Conservation (phyloP, 305 asterid species). For the Fraxinus velutina region DNA sequence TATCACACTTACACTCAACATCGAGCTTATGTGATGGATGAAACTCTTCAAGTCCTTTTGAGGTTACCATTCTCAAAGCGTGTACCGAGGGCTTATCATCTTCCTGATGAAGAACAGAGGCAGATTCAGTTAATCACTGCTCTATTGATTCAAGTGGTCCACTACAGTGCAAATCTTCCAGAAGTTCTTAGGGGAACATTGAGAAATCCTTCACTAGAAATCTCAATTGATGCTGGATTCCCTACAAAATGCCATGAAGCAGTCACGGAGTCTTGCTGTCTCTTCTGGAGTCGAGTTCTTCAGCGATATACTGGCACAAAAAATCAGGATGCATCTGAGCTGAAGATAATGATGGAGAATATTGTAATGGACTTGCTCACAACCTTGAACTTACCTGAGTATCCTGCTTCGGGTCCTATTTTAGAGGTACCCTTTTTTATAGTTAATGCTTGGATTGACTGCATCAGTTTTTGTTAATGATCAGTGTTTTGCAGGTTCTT, state of each 20-base stretch:
- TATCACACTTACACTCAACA: conserved; percentile 71
- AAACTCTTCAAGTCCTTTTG: conserved; percentile 79
- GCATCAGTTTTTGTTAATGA: conserved; percentile 31
- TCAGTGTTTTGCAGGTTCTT: conserved; percentile 67
- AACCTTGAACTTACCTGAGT: conserved; percentile 90
- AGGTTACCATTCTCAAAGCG: conserved; percentile 88
- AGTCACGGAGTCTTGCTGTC: conserved; percentile 91
- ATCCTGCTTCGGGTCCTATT: conserved; percentile 93
- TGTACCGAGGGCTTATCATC: conserved; percentile 90
- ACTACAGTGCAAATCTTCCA: conserved; percentile 90
- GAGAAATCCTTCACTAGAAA: conserved; percentile 60
- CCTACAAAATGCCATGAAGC: conserved; percentile 84
- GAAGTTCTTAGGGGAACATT: conserved; percentile 62
- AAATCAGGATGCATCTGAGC: conserved; percentile 85
- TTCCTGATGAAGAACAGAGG: conserved; percentile 94
- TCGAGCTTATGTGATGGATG: conserved; percentile 92
- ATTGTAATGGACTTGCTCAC: conserved; percentile 88
- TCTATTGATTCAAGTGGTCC: conserved; percentile 78
- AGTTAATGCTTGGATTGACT: conserved; percentile 16
- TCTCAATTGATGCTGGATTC: conserved; percentile 66
- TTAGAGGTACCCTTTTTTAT: conserved; percentile 62
- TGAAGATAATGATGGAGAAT: conserved; percentile 87
- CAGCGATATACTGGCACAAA: conserved; percentile 82
- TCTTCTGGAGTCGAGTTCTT: conserved; percentile 98
- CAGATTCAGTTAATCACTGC: conserved; percentile 94